phyloP scores from a whole-genome alignment of 257 asterid genomes.

The Echium plantagineum region DNA sequence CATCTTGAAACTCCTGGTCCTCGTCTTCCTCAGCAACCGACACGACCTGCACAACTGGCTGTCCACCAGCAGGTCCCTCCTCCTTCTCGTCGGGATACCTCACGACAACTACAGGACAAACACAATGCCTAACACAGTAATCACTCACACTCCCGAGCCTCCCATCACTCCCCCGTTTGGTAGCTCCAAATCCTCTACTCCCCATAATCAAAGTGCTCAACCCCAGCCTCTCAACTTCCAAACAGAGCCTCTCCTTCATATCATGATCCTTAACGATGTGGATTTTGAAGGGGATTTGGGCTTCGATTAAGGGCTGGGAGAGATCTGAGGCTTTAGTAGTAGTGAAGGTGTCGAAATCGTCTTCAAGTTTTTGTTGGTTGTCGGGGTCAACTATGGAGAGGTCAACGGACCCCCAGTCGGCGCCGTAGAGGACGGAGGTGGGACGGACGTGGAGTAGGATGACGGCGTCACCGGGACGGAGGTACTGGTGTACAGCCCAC shows the following conservation, averaged over 20 bases:
- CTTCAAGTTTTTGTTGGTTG: conserved; percentile 55
- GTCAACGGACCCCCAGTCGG: conserved; percentile 90
- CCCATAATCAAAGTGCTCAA: conserved; percentile 83
- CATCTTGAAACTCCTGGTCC: conserved; percentile 64
- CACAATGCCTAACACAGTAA: conserved; percentile 94
- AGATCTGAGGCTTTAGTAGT: conserved; percentile 57
- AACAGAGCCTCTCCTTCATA: conserved; percentile 75
- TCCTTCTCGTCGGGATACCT: conserved; percentile 72
- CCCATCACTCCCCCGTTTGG: conserved; percentile 55
- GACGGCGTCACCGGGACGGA: conserved; percentile 86
- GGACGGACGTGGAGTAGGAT: conserved; percentile 74
- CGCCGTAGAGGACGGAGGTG: conserved; percentile 85
- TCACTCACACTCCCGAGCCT: conserved; percentile 94
- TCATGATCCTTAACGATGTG: conserved; percentile 93
- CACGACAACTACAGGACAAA: conserved; percentile 87
- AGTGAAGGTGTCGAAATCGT: conserved; percentile 69
- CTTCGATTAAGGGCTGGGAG: conserved; percentile 77
- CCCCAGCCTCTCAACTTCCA: conserved; percentile 88
- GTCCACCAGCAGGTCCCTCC: conserved; percentile 14
- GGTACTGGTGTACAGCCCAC: conserved; percentile 72
- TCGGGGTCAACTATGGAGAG: conserved; percentile 52
- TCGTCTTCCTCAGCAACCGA: conserved; percentile 51
- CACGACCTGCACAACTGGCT: conserved; percentile 51
- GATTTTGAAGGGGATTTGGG: conserved; percentile 72
- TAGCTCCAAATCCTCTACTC: conserved; percentile 84